Evolutionary conservation across 1,284 basidiomycete species (phyloP).

Genomic region (Rhodofomes roseus): DNA sequence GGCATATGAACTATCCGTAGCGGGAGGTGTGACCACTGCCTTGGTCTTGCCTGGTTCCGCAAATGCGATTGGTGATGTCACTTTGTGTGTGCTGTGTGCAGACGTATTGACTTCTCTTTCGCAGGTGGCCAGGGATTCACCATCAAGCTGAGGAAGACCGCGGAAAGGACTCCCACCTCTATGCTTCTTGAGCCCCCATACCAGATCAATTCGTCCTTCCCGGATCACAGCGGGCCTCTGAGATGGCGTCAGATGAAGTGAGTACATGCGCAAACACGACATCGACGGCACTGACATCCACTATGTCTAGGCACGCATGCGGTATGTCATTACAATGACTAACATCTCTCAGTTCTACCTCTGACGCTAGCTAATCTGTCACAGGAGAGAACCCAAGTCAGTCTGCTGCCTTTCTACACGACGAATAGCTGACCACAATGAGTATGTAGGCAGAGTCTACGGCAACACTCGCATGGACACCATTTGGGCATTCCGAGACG

Average conservation of each 20-base stretch:
- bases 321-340: slow-evolving; percentile 17
- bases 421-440: not conserved
- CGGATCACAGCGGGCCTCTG: slow-evolving; percentile 23
- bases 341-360: not conserved
- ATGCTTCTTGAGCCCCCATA: slow-evolving; percentile 46
- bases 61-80: slow-evolving; percentile 46
- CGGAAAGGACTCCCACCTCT: slow-evolving; percentile 40
- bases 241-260: slow-evolving; percentile 47
- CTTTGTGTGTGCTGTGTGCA: not conserved
- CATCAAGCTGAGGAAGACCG: slow-evolving; percentile 47
- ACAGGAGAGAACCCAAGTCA: slow-evolving; percentile 33
- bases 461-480: slow-evolving; percentile 41
- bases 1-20: slow-evolving; percentile 43
- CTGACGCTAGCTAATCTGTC: too few relatives aligned
- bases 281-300: not conserved
- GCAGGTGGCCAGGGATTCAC: slow-evolving; percentile 44
- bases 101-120: not conserved
- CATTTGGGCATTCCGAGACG: slow-evolving; percentile 39
- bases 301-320: slow-evolving; percentile 33
- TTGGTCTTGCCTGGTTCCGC: slow-evolving; percentile 60
- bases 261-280: slow-evolving; percentile 13
- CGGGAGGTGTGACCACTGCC: slow-evolving; percentile 65
- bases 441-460: slow-evolving; percentile 30
- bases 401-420: slow-evolving; percentile 1
- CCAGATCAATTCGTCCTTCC: slow-evolving; percentile 31